Percentiles rank a stretch among this genome's conserved stretches.
Evolutionary conservation across 164 flowering plant species (phyloP).

Genomic region (Santalum album): DNA sequence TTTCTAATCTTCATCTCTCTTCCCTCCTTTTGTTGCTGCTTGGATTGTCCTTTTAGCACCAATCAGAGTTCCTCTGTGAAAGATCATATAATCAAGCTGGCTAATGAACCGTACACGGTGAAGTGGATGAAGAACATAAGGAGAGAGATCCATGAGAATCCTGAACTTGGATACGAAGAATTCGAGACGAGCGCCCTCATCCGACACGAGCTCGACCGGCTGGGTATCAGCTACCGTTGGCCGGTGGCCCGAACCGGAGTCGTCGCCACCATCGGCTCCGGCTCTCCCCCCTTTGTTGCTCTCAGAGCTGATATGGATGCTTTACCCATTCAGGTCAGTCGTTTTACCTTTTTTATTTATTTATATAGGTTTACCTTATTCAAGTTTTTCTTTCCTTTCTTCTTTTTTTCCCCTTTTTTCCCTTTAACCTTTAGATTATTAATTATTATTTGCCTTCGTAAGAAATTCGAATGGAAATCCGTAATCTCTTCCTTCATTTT

Average conservation of each 20-base stretch:
- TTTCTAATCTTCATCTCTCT: no score
- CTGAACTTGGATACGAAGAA: conserved; percentile 68
- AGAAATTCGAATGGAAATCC: no score
- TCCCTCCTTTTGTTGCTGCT: no score
- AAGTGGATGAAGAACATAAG: conserved; percentile 45
- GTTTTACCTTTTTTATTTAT: neutral
- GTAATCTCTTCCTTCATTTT: no score
- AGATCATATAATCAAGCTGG: conserved; percentile 23
- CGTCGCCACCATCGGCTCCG: conserved; percentile 52
- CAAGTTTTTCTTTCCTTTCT: neutral
- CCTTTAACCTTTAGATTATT: no score
- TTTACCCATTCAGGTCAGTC: conserved; percentile 54
- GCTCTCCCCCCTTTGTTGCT: conserved; percentile 52
- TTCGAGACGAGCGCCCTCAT: conserved; percentile 47
- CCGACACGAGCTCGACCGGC: conserved; percentile 40
- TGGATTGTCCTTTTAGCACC: neutral
- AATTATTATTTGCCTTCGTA: no score
- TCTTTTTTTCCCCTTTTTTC: no score
- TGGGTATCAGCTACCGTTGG: conserved; percentile 46
- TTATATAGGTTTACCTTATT: neutral
- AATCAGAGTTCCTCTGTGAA: conserved; percentile 9
- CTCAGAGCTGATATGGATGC: conserved; percentile 80
- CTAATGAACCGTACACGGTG: conserved; percentile 28
- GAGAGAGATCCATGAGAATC: conserved; percentile 54
- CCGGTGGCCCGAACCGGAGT: conserved; percentile 66